phyloP scores from a whole-genome alignment of 2,329 filamentous ascomycete species.

The Cercospora zeae-maydis region DNA sequence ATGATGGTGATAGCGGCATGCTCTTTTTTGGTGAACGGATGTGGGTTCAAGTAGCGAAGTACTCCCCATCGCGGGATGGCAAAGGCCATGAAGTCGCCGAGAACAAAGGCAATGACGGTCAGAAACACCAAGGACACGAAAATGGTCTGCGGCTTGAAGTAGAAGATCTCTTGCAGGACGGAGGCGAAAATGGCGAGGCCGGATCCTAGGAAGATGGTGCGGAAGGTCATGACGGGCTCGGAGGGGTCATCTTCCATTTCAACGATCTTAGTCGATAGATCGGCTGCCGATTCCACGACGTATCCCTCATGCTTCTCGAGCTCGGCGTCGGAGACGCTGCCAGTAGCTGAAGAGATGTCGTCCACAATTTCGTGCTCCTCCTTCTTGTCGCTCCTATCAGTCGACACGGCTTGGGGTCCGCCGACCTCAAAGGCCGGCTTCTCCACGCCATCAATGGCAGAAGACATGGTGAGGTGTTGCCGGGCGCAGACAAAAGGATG shows the following conservation, averaged over 20 bases:
- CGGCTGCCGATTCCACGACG: constrained; percentile 28
- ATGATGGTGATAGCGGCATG: constrained; percentile 45
- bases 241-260: constrained; percentile 40
- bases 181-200: constrained; percentile 31
- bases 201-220: constrained; percentile 40
- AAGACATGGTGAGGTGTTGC: background rate
- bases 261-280: constrained; percentile 36
- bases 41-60: constrained; percentile 41
- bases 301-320: background rate
- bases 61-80: constrained; percentile 38
- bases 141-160: constrained; percentile 49
- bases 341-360: background rate
- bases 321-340: background rate
- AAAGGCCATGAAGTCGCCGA: constrained; percentile 41
- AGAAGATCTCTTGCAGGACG: constrained; percentile 46
- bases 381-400: background rate
- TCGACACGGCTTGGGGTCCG: background rate
- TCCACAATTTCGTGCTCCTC: background rate
- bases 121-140: constrained; percentile 46
- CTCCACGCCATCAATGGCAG: background rate
- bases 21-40: constrained; percentile 36
- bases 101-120: constrained; percentile 44
- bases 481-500: background rate
- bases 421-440: background rate
- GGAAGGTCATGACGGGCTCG: constrained; percentile 40